A percentile compares a stretch with the other conserved stretches of the same genome.
Evolutionary conservation across 2,329 filamentous ascomycete species (phyloP).

Genomic region (Hortaea werneckii): DNA sequence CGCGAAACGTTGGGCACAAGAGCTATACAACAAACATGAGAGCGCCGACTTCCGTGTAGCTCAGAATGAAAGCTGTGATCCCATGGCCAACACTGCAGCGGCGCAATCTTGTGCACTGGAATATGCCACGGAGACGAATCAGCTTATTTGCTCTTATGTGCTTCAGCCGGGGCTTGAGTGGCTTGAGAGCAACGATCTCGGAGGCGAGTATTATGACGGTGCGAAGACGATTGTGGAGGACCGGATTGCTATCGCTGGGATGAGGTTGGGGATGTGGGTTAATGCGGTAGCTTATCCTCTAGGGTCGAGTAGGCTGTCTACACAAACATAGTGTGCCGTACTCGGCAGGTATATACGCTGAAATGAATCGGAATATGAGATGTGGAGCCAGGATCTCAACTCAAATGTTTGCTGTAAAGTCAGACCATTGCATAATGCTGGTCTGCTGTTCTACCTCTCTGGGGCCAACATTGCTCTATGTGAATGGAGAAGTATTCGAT

Average conservation of each 20-base stretch:
- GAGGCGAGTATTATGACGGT: constrained; percentile 22
- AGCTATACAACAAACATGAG: constrained; percentile 29
- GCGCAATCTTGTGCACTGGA: constrained; percentile 22
- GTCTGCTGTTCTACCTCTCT: too few species aligned
- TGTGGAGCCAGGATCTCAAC: too few species aligned
- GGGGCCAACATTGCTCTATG: too few species aligned
- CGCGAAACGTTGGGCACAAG: constrained; percentile 24
- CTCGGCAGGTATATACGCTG: too few species aligned
- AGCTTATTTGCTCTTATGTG: constrained; percentile 33
- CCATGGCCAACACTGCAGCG: constrained; percentile 25
- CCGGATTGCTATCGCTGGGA: constrained; percentile 36
- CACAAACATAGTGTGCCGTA: too few species aligned
- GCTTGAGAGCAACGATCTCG: constrained; percentile 29
- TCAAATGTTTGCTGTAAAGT: too few species aligned
- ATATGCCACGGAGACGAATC: constrained; percentile 36
- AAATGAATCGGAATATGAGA: neutral
- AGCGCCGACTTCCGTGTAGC: constrained; percentile 28
- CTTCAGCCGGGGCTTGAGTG: constrained; percentile 29
- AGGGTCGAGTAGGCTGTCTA: too few species aligned
- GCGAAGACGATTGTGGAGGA: constrained; percentile 30
- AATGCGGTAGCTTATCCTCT: constrained; percentile 21
- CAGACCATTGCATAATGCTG: too few species aligned
- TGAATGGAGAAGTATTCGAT: too few species aligned
- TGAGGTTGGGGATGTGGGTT: constrained; percentile 27
- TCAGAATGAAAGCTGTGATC: constrained; percentile 29